These are phyloP conservation scores for Eucalyptus polyanthemos DNA, from an alignment of 345 rosid genomes.

Conservation along the genomic window DNA sequence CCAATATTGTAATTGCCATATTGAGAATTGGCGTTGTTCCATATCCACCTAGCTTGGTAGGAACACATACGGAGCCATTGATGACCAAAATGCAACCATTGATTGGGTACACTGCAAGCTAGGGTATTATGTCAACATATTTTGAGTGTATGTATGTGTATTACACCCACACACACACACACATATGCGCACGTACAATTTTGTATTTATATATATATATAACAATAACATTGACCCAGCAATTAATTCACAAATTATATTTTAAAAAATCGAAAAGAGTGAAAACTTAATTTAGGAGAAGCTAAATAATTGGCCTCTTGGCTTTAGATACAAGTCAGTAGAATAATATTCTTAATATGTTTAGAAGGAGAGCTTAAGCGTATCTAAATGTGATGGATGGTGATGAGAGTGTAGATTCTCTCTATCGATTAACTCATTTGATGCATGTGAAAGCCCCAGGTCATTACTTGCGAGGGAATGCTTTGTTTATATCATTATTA, in stretches of 20 bases:
- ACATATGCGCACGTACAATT: neutral
- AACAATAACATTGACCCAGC: neutral
- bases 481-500: neutral
- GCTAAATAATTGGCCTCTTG: neutral
- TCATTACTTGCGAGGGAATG: neutral
- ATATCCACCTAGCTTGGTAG: neutral
- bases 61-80: neutral
- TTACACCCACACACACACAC: too few relatives aligned
- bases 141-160: neutral
- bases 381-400: neutral
- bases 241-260: neutral
- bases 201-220: neutral
- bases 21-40: neutral
- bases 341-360: neutral
- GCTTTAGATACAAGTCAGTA: neutral
- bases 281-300: neutral
- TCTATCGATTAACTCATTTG: too few relatives aligned
- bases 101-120: neutral
- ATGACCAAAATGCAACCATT: neutral
- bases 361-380: neutral
- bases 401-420: neutral
- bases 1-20: neutral
- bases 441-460: neutral
- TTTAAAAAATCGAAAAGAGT: neutral
- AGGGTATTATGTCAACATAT: neutral